Evolutionary conservation across 306 rosid genomes (phyloP), one percentile per base, ranked within the genome.

Genomic region (Hippophae tibetana): DNA sequence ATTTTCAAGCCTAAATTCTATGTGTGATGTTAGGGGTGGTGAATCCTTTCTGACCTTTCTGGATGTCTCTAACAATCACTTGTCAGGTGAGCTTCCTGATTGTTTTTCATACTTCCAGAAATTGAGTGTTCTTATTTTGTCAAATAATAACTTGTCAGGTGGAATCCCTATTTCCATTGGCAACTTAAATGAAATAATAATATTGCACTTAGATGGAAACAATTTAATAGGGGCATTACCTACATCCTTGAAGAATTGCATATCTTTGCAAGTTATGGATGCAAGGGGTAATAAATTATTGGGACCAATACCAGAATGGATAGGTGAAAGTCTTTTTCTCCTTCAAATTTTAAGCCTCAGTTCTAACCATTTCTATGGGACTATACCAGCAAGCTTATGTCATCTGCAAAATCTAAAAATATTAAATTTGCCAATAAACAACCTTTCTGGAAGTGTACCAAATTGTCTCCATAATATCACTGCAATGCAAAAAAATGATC

Each of bases 181-280:
- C 1, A 12, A 52, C 3, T 14, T 65, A 7, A 8, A 43, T 5
- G 1, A 2, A 3, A 53, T 72, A 0, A 3, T 42, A 27, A 6
- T 18, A 9, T 2, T 71, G 46, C 6, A 26, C 3, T 8, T 72
- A 1, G 11, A n/a, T 0, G 55, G 27, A 18, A 72, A 72, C 3
- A 9, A 13, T 6, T 8, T 72, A 25, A 38, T 18, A 9, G 76
- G n/a, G 71, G 8, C 47, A n/a, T 41, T 66, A n/a, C 58, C 65
- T 9, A 10, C 13, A 3, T 31, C 11, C 42, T 2, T 65, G 71
- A 42, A 48, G 7, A 47, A 55, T 5, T 65, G 57, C 54, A 26
- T 0, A 10, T 7, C 0, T 0, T 27, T 72, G 13, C 8, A 1
- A 12, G n/a, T 54, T 59, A 3, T 71, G 9, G 57, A 65, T 65